Base-by-base conservation (phyloP, 495 filamentous ascomycete genomes). In the Penicillium mononematosum region DNA sequence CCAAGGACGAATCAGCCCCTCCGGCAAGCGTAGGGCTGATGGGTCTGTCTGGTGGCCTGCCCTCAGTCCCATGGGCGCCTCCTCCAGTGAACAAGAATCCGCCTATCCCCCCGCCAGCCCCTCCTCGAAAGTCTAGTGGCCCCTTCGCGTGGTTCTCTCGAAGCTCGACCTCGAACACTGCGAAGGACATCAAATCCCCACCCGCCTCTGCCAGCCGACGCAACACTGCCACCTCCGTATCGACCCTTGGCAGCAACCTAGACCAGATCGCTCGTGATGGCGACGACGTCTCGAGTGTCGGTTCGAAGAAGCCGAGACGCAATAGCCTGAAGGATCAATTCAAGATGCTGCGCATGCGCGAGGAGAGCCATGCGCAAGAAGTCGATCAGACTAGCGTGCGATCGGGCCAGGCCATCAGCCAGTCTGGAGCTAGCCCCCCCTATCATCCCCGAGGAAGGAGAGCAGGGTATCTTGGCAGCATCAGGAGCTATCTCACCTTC, bases 111-210 rank as follows among this genome's bases (percentile, higher is more conserved):
- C 72, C 75, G 25, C 73, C 80, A 27, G 73, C 75, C 22, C 70
- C 79, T 4, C 58, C 80, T 32, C 79, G 88, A 68, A 93, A 91
- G 67, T 75, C 90, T 22, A 89, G 86, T 43, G 86, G 88, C 54
- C 90, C 91, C 0, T 96, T 93, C 58, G 84, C 89, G 19, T 94
- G 89, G 89, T 80, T 95, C 46, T 91, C 89, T n/a, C 80, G 91
- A 58, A 87, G 82, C 65, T 85, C 85, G 11, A 80, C 81, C 3
- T 63, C 50, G 79, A 32, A 75, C 79, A 29, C 3, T 9, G n/a
- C 7, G 1, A 90, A 89, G 66, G 83, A 88, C 27, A 65, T 75
- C 42, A 74, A 80, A 29, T 76, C 82, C 27, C 78, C 85, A 4
- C 77, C 83, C 9, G 64, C 65, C 11, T 56, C 69, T 24, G 63